These are phyloP conservation scores for Seiridium unicorne DNA, from an alignment of 2,329 filamentous ascomycete genomes.

Conservation along the genomic window DNA sequence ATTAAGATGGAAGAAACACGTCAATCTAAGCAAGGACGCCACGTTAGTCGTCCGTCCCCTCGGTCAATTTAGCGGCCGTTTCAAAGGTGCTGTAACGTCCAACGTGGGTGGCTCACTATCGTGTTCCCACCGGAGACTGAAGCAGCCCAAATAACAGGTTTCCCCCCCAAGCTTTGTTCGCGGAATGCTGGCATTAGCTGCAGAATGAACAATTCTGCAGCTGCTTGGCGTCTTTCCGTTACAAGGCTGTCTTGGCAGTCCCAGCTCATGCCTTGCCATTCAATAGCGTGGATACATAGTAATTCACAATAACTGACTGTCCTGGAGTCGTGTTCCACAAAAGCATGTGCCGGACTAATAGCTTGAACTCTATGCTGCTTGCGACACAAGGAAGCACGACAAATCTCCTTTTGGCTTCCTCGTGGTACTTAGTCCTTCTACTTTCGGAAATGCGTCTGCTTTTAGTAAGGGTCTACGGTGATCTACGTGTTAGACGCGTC, in stretches of 20 bases:
- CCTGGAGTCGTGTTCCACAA: too few species aligned
- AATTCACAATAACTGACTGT: too few species aligned
- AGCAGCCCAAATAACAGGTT: slow-evolving; percentile 4
- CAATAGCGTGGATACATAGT: too few species aligned
- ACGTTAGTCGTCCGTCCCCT: background rate
- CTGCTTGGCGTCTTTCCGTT: background rate
- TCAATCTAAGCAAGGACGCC: background rate
- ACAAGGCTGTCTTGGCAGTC: background rate
- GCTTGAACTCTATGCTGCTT: too few species aligned
- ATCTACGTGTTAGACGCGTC: too few species aligned
- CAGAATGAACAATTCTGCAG: background rate
- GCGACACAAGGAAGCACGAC: too few species aligned
- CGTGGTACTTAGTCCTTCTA: too few species aligned
- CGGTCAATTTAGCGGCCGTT: background rate
- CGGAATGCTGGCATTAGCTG: background rate
- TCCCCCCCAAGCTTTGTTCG: background rate
- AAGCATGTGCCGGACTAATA: too few species aligned
- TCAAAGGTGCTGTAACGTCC: background rate
- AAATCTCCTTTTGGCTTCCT: too few species aligned
- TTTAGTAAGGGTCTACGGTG: too few species aligned
- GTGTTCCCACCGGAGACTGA: background rate
- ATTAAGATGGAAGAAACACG: background rate
- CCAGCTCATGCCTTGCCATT: too few species aligned
- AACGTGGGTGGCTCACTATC: background rate
- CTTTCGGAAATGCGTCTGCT: too few species aligned